Base-by-base conservation (phyloP, 805 yeast genomes). In the Cyberlindnera veronae region DNA sequence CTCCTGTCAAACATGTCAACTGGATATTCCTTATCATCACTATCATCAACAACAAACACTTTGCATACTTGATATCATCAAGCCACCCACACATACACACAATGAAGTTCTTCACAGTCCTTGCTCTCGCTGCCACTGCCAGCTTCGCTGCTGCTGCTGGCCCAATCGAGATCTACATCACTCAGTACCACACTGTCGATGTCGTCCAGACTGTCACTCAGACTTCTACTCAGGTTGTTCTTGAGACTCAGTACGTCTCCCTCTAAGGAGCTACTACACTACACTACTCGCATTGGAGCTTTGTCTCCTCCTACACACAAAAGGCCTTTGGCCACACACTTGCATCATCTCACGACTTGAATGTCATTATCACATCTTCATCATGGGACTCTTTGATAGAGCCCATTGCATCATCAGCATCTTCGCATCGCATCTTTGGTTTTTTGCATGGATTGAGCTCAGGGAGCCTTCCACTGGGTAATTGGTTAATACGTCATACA, bases 81-180 rank as follows among this genome's bases (percentile, higher is more conserved):
- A 6, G 24, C 28, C 29, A 21, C 33, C 19, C 23, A 32, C 22
- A 13, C 19, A 7, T 22, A 33, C 24, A 39, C 15, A 40, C 41
- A 39, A 55, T 55, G 60, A 44, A 54, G 31, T 49, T 55, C 43
- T 39, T 55, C 4, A 40, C 47, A 4, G 14, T 54, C 32, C 24
- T 54, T 34, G 28, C 55, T 17, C 29, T 49, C 18, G 52, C 53
- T 20, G 31, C 43, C 24, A 21, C 55, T n/a, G 48, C 51, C 22
- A 24, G 36, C 15, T n/a, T 42, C 13, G 45, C 49, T 17, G 39
- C 42, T 23, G 57, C 55, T 21, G 55, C 58, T 38, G 54, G 55
- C 14, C 60, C 60, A 38, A 39, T 55, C 29, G 53, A 54, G 42
- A 47, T 55, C 34, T 51, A 51, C 30, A 42, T 55, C 29, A 54